A percentile compares a stretch with the other conserved stretches of the same genome.
Evolutionary conservation across 192 early-diverging fungal genomes (phyloP).

Genomic region (Dissophora globulifera): DNA sequence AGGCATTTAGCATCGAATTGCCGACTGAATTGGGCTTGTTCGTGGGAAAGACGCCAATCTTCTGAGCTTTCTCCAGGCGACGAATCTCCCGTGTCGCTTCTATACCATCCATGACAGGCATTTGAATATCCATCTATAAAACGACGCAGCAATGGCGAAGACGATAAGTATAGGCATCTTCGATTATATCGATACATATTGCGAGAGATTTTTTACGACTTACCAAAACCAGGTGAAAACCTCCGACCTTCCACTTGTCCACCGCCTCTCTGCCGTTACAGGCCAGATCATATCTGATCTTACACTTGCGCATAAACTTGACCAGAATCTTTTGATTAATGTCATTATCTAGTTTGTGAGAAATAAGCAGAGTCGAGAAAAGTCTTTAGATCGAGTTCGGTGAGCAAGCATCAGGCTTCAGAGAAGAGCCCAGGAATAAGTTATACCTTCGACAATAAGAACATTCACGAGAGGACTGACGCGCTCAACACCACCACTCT

Average conservation of each 20-base stretch:
- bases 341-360: slow-evolving; percentile 66
- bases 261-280: slow-evolving; percentile 86
- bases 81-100: slow-evolving; percentile 74
- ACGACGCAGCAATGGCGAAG: too few species aligned
- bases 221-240: slow-evolving; percentile 75
- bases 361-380: slow-evolving; percentile 8
- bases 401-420: too few species aligned
- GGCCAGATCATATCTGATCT: slow-evolving; percentile 80
- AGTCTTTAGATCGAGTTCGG: background rate
- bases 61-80: slow-evolving; percentile 62
- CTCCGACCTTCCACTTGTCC: slow-evolving; percentile 75
- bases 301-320: slow-evolving; percentile 76
- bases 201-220: slow-evolving; percentile 6
- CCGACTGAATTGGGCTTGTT: slow-evolving; percentile 37
- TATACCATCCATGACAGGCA: slow-evolving; percentile 79
- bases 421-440: background rate
- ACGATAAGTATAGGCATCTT: slow-evolving; percentile 77
- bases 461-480: slow-evolving; percentile 77
- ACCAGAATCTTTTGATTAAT: slow-evolving; percentile 80
- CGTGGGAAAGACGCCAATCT: slow-evolving; percentile 65
- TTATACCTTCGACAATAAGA: slow-evolving; percentile 78
- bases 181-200: slow-evolving; percentile 68
- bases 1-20: slow-evolving; percentile 12
- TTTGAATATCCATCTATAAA: slow-evolving; percentile 75
- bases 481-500: slow-evolving; percentile 42